phyloP scores from a whole-genome alignment of 345 rosid species.

The Abelmoschus esculentus region DNA sequence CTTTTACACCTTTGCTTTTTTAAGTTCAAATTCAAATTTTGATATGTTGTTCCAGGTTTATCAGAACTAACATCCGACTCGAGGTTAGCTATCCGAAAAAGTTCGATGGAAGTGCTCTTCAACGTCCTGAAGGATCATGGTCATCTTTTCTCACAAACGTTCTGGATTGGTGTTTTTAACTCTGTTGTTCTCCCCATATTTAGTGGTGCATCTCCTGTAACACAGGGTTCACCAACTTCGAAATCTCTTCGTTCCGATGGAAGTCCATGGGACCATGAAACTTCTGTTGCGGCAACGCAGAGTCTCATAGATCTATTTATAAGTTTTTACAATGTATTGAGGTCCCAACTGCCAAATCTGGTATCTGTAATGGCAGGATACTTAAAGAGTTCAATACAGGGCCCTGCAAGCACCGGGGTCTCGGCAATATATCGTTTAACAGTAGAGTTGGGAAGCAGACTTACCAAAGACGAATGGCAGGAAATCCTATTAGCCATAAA shows the following conservation, averaged over 20 bases:
- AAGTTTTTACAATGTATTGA: slow-evolving; percentile 45
- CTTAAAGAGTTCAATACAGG: slow-evolving; percentile 69
- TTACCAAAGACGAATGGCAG: slow-evolving; percentile 74
- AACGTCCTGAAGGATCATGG: slow-evolving; percentile 91
- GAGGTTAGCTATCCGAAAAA: slow-evolving; percentile 73
- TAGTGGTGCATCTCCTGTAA: slow-evolving; percentile 26
- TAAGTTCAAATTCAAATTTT: background rate
- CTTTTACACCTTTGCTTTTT: background rate
- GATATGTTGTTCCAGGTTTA: slow-evolving; percentile 54
- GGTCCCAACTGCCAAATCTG: slow-evolving; percentile 59
- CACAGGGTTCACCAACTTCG: slow-evolving; percentile 30
- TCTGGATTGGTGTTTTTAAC: slow-evolving; percentile 58
- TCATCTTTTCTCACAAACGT: slow-evolving; percentile 65
- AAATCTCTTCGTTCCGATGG: slow-evolving; percentile 39
- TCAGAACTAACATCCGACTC: slow-evolving; percentile 81
- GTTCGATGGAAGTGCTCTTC: slow-evolving; percentile 88
- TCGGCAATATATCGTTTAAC: slow-evolving; percentile 57
- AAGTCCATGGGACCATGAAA: slow-evolving; percentile 70
- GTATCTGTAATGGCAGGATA: slow-evolving; percentile 60
- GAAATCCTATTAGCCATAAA: slow-evolving; percentile 56
- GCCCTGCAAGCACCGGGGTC: slow-evolving; percentile 78
- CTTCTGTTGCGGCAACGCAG: slow-evolving; percentile 55
- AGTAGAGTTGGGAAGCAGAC: slow-evolving; percentile 47
- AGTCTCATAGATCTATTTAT: slow-evolving; percentile 70
- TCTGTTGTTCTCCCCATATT: slow-evolving; percentile 66